Evolutionary conservation across 345 rosid genomes (phyloP), one percentile per base, ranked within the genome.

Genomic region (Pugionium dolabratum): DNA sequence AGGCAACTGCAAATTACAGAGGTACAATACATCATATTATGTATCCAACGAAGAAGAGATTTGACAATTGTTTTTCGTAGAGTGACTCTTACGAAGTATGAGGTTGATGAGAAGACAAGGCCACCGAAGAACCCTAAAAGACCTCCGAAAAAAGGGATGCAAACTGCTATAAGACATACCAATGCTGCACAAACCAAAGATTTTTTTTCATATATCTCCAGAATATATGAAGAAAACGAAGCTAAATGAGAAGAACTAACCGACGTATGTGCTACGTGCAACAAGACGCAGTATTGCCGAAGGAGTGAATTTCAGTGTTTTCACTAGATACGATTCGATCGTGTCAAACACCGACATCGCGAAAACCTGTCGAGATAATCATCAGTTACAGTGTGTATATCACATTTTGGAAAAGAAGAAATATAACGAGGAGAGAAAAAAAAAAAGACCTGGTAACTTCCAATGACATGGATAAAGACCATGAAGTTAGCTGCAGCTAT

Each of bases 121-220:
- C 90, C 86, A 7, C 86, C 86, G 43, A 83, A 80, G 73, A 83
- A 83, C 31, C 84, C 77, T 59, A 83, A 71, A 70, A 85, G 69
- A 25, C 85, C 90, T 47, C 87, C 87, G 8, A 85, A 85, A 59
- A 85, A 85, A 6, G 90, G 90, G 40, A 83, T 41, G 25, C 79
- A 75, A 33, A 85, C 82, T 35, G 64, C 90, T 41, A 85, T 4
- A 27, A 85, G 78, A 48, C 75, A 76, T 27, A 82, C 66, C n/a
- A 85, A 47, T 11, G 56, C 90, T 83, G 78, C 58, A 66, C 43
- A 50, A 55, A 40, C 46, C 65, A 53, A 48, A 27, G 34, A 27
- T 27, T 9, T 48, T 35, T 39, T 51, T 58, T 62, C 54, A 35
- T 29, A 50, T 42, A 1, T 43, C 55, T 39, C 42, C 2, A 6